Evolutionary conservation across 345 rosid genomes (phyloP), one percentile per base, ranked within the genome.

Genomic region (Erucastrum elatum): DNA sequence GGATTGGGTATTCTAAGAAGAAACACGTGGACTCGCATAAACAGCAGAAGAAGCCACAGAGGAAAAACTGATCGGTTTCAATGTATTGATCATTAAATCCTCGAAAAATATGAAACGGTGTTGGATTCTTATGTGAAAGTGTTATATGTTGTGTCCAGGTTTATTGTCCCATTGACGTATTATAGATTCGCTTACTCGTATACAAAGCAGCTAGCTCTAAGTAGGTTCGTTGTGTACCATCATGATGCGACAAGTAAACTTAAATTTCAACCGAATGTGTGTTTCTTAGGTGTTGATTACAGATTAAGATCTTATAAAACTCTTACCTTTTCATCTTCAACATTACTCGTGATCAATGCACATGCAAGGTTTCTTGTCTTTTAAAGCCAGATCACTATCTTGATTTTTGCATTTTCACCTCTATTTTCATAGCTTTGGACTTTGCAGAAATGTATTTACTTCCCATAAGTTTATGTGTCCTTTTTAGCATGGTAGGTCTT

Each of bases 21-120:
- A 92, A 89, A 84, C 55, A 82, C 25, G 85, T 33, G 12, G 88
- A 81, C 11, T 76, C 89, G 8, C 84, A 82, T 71, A 91, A 89
- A 83, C 88, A 88, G 39, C 90, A 94, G 68, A 91, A 84, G 83
- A 92, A 94, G 85, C 90, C 91, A 25, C 89, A 85, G 69, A 85
- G 85, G 84, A 92, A 84, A 75, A 85, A 88, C 66, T 78, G 90
- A 92, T 78, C 71, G 88, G 0, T 71, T 89, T 27, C 85, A 89
- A 39, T 67, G 44, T 16, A 61, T 44, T 68, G 61, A 61, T 33
- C 39, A 62, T 49, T 62, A 60, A 34, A 68, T 30, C 16, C 49
- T 44, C 8, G 3, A 16, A 61, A 49, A 2, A 35, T 21, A 61
- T 44, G 59, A 71, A 34, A 33, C 68, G 61, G 1, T 46, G 35